Base-by-base conservation (phyloP, 768 basidiomycete species). In the Tylopilus plumbeoviolaceoides region DNA sequence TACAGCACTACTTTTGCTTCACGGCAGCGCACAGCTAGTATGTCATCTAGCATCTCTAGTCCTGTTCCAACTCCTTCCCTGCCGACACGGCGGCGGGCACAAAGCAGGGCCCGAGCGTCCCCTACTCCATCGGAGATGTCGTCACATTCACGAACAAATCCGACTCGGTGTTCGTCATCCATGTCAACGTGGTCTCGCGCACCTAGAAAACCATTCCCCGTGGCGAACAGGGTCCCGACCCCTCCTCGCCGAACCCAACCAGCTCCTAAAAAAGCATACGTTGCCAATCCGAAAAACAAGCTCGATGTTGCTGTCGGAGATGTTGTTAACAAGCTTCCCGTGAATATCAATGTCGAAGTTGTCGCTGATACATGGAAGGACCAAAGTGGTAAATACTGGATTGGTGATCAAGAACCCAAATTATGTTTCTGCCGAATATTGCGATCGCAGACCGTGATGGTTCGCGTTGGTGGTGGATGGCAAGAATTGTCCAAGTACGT, bases 401-500 rank as follows among this genome's bases (percentile, higher is more conserved):
- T 95, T 59, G 95, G 95, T 14, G 86, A 91, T 59, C 83, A 91
- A 59, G 91, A 95, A 47, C 83, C 91, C 7, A 92, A 85, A 68
- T 74, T 95, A 30, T 95, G 91, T 68, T 95, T 93, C 68, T 93
- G 92, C 68, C 81, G 94, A 25, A 95, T 95, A 43, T 72, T 95
- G 25, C 84, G 92, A 11, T 92, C 89, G 1, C 89, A 92, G 62
- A 93, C 89, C 0, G 93, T 95, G 57, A 97, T 97, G 94, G 94
- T 98, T 41, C 82, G 94, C 54, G 91, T 97, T 14, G 94, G 94
- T 25, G 95, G 95, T 33, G 95, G 95, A 17, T 98, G 94, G 94
- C 75, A 82, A 50, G 93, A 95, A 68, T 71, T 98, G 48, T 91
- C 91, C 18, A 92, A 85, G 93, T 95, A 67, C 43, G 85, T 75